A percentile compares a stretch with the other conserved stretches of the same genome.
phyloP scores from a whole-genome alignment of 2,329 filamentous ascomycete species.

The Beauveria varroae region DNA sequence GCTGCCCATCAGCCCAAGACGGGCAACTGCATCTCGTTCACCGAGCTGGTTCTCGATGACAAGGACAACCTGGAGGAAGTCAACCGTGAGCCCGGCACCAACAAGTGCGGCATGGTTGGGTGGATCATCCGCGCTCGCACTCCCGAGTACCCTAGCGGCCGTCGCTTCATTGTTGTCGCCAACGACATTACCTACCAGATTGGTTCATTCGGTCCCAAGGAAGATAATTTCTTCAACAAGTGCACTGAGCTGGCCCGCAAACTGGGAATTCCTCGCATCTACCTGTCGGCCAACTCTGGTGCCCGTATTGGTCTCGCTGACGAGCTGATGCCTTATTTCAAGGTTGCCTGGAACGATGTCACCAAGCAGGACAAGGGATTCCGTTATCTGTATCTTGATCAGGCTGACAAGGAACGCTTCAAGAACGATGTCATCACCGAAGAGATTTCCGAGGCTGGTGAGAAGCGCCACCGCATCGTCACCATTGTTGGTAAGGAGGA shows the following conservation, averaged over 20 bases:
- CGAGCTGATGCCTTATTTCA: slow-evolving; percentile 95
- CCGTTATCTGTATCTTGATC: slow-evolving; percentile 92
- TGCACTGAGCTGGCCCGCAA: slow-evolving; percentile 93
- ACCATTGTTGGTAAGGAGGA: slow-evolving; percentile 92
- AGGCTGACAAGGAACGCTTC: slow-evolving; percentile 79
- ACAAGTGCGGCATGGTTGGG: slow-evolving; percentile 95
- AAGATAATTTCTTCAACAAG: slow-evolving; percentile 98
- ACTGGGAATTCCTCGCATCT: slow-evolving; percentile 92
- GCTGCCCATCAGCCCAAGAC: slow-evolving; percentile 73
- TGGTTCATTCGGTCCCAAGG: slow-evolving; percentile 90
- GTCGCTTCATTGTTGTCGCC: slow-evolving; percentile 91
- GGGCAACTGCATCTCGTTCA: slow-evolving; percentile 90
- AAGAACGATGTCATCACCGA: slow-evolving; percentile 72
- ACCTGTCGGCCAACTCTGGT: slow-evolving; percentile 97
- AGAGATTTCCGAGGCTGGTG: slow-evolving; percentile 74
- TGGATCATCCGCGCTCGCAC: slow-evolving; percentile 95
- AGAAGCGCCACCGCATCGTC: slow-evolving; percentile 88
- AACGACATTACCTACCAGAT: slow-evolving; percentile 99
- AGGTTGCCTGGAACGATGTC: slow-evolving; percentile 88
- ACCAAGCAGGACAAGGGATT: slow-evolving; percentile 79
- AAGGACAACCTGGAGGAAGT: slow-evolving; percentile 88
- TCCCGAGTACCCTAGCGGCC: slow-evolving; percentile 87
- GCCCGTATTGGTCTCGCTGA: slow-evolving; percentile 94
- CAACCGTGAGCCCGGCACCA: slow-evolving; percentile 88
- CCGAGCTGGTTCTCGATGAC: slow-evolving; percentile 91